These are phyloP conservation scores for Polyporus arcularius DNA, from an alignment of 768 basidiomycete species.

Conservation along the genomic window DNA sequence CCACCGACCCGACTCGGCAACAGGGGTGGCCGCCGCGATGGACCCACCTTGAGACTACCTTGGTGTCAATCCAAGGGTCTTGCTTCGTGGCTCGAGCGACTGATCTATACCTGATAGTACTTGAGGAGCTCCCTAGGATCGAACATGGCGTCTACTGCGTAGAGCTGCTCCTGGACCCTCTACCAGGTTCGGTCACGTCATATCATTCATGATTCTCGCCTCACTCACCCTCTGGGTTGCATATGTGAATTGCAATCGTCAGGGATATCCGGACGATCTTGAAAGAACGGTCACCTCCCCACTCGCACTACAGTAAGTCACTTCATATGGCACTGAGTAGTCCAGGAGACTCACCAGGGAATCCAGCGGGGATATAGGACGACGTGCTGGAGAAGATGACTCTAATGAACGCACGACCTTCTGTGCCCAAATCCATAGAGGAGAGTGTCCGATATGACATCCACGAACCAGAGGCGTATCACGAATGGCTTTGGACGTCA, in stretches of 20 bases:
- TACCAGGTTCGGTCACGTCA: too few relatives aligned
- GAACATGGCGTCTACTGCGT: too few relatives aligned
- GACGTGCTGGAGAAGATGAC: not conserved
- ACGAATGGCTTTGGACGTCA: not conserved
- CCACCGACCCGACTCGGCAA: too few relatives aligned
- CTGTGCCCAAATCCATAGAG: not conserved
- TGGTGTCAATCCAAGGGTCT: too few relatives aligned
- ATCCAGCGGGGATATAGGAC: not conserved
- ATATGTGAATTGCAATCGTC: not conserved
- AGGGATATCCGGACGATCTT: not conserved
- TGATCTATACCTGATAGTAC: too few relatives aligned
- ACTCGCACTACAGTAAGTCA: conserved; percentile 1
- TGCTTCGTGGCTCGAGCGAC: too few relatives aligned
- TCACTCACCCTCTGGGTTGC: too few relatives aligned
- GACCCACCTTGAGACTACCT: too few relatives aligned
- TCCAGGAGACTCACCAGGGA: not conserved
- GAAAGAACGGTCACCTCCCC: not conserved
- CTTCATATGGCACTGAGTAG: not conserved
- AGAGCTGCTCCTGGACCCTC: too few relatives aligned
- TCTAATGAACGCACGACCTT: not conserved
- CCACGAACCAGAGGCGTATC: not conserved
- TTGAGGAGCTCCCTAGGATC: too few relatives aligned
- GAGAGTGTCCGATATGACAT: not conserved
- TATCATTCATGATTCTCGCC: too few relatives aligned
- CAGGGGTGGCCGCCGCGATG: too few relatives aligned